These are phyloP conservation scores for Thoreauomyces humboldtii DNA, from an alignment of 192 early-diverging fungal species.

Conservation along the genomic window DNA sequence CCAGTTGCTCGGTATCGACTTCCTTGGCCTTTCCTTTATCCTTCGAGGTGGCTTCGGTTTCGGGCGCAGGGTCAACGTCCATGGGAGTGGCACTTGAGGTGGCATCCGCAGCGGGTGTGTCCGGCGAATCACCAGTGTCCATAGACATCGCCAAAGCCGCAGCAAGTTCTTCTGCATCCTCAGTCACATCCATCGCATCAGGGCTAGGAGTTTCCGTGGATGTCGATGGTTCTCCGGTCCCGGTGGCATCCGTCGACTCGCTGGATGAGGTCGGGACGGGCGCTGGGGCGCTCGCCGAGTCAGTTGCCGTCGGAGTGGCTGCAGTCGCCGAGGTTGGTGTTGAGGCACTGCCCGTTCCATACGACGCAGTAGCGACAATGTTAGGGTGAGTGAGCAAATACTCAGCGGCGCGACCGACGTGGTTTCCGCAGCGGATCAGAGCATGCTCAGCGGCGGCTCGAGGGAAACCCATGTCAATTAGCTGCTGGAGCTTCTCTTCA, in stretches of 20 bases:
- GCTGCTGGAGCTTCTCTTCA: constrained; percentile 60
- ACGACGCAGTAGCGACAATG: constrained; percentile 41
- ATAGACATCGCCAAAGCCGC: constrained; percentile 31
- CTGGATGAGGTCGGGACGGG: neutral
- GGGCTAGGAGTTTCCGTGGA: neutral
- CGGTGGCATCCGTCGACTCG: neutral
- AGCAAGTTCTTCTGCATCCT: constrained; percentile 16
- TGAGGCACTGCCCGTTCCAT: constrained; percentile 27
- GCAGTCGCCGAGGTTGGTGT: constrained; percentile 21
- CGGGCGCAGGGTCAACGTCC: constrained; percentile 10
- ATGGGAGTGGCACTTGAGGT: neutral
- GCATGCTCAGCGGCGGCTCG: constrained; percentile 74
- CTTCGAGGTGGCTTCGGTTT: constrained; percentile 10
- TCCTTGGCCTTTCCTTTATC: constrained; percentile 52
- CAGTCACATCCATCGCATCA: constrained; percentile 8
- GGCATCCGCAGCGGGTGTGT: neutral
- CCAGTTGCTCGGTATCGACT: constrained; percentile 22
- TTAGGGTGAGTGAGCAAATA: constrained; percentile 77
- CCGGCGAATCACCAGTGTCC: neutral
- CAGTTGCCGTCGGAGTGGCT: constrained; percentile 4
- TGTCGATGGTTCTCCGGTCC: neutral
- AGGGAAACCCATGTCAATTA: constrained; percentile 87
- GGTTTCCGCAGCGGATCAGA: constrained; percentile 72
- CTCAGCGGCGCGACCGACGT: constrained; percentile 78
- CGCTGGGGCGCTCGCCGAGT: neutral